Conservation (phyloP, 495 filamentous ascomycete species). For the Trichoderma reesei region DNA sequence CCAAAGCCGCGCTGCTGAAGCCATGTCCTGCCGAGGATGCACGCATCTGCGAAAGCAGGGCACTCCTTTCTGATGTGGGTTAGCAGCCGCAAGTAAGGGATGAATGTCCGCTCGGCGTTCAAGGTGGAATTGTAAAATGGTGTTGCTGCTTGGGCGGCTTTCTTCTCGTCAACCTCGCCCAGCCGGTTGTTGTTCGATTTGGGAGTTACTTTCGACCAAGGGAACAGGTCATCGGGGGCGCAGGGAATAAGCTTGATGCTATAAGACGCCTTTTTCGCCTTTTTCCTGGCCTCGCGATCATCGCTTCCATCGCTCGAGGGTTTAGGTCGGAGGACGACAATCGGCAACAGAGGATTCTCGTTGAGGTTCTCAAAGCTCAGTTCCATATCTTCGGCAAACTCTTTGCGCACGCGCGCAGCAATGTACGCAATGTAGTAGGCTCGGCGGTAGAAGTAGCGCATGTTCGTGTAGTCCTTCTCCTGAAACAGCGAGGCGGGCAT, state of each 20-base stretch:
- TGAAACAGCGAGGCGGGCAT: conserved; percentile 77
- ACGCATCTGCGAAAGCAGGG: conserved; percentile 67
- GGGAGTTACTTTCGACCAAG: conserved; percentile 55
- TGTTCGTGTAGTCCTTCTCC: conserved; percentile 88
- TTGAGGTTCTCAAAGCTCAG: conserved; percentile 59
- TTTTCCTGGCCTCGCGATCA: conserved; percentile 11
- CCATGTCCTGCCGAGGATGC: conserved; percentile 79
- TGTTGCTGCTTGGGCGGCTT: conserved; percentile 41
- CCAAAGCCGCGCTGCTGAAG: conserved; percentile 77
- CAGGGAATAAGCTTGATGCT: conserved; percentile 72
- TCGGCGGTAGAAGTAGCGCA: conserved; percentile 89
- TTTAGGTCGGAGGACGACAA: conserved; percentile 45
- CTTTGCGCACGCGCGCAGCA: conserved; percentile 54
- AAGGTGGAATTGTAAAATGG: conserved; percentile 86
- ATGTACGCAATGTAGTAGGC: conserved; percentile 84
- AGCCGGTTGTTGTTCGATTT: conserved; percentile 60
- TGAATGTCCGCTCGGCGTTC: conserved; percentile 62
- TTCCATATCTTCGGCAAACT: conserved; percentile 40
- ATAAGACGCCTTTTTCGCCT: conserved; percentile 23
- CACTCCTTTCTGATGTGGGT: conserved; percentile 56
- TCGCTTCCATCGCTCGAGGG: conserved; percentile 2
- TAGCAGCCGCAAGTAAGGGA: conserved; percentile 63
- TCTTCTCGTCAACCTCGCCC: conserved; percentile 27
- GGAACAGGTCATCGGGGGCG: conserved; percentile 55
- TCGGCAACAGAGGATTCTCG: conserved; percentile 68